Conservation (phyloP, 2,329 filamentous ascomycete genomes). For the Cladophialophora carrionii region DNA sequence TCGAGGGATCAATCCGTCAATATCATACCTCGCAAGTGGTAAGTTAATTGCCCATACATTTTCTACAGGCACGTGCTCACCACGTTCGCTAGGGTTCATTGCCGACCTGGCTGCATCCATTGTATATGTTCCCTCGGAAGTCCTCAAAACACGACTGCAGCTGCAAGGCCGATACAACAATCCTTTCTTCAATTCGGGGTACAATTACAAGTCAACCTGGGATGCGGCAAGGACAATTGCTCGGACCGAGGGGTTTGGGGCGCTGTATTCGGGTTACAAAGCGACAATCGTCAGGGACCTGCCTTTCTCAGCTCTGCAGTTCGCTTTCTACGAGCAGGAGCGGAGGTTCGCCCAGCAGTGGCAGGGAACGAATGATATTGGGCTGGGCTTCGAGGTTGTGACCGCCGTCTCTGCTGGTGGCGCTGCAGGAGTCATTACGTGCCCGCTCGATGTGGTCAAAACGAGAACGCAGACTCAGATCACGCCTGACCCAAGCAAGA, state of each 20-base stretch:
- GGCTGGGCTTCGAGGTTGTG: slow-evolving; percentile 78
- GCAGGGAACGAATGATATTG: slow-evolving; percentile 80
- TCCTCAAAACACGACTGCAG: slow-evolving; percentile 94
- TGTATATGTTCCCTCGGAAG: slow-evolving; percentile 95
- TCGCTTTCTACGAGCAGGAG: slow-evolving; percentile 97
- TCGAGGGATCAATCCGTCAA: slow-evolving; percentile 73
- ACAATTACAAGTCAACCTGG: slow-evolving; percentile 86
- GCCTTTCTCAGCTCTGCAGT: slow-evolving; percentile 93
- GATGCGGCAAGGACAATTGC: slow-evolving; percentile 87
- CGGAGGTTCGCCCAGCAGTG: slow-evolving; percentile 78
- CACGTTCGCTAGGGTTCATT: slow-evolving; percentile 64
- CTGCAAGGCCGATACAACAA: slow-evolving; percentile 95
- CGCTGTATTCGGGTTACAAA: slow-evolving; percentile 95
- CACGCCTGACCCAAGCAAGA: slow-evolving; percentile 52
- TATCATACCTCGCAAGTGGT: slow-evolving; percentile 87
- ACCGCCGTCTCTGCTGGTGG: slow-evolving; percentile 90
- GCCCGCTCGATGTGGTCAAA: slow-evolving; percentile 95
- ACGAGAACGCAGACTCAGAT: slow-evolving; percentile 94
- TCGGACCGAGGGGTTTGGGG: slow-evolving; percentile 76
- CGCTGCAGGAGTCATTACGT: slow-evolving; percentile 90
- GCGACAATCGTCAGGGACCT: slow-evolving; percentile 92
- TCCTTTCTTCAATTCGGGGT: slow-evolving; percentile 87
- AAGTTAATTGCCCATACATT: slow-evolving; percentile 39
- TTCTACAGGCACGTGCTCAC: slow-evolving; percentile 15
- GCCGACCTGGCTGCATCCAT: slow-evolving; percentile 90